These are phyloP conservation scores for Pestalotiopsis sp. DNA, from an alignment of 2,329 filamentous ascomycete species.

Conservation along the genomic window DNA sequence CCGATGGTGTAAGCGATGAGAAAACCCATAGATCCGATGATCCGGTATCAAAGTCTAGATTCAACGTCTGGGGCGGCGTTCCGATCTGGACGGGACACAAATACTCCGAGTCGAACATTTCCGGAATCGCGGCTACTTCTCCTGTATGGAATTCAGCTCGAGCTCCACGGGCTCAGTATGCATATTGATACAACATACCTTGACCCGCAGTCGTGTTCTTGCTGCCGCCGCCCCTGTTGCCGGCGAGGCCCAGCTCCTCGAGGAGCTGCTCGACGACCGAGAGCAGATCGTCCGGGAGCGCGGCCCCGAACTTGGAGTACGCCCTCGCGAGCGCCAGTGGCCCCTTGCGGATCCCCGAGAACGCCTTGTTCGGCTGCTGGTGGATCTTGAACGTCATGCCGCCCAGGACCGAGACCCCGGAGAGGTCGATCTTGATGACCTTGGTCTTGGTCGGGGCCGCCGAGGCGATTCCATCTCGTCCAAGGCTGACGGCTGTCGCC, in stretches of 20 bases:
- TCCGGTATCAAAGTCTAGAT: slow-evolving; percentile 49
- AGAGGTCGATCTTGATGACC: slow-evolving; percentile 7
- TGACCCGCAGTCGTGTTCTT: background rate
- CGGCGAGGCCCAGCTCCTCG: slow-evolving; percentile 8
- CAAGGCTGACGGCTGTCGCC: slow-evolving; percentile 4
- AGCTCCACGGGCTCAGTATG: background rate
- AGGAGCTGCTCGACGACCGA: slow-evolving; percentile 9
- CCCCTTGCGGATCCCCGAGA: slow-evolving; percentile 10
- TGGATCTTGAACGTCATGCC: slow-evolving; percentile 17
- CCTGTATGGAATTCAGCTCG: slow-evolving; percentile 18
- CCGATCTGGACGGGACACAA: slow-evolving; percentile 36
- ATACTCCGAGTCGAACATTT: slow-evolving; percentile 35
- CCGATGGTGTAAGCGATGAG: slow-evolving; percentile 35
- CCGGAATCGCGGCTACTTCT: slow-evolving; percentile 30
- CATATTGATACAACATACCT: background rate
- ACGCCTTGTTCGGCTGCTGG: slow-evolving; percentile 12
- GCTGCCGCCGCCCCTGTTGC: background rate
- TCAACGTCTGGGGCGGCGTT: slow-evolving; percentile 43
- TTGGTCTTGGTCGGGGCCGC: background rate
- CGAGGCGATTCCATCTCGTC: background rate
- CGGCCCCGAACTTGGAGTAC: slow-evolving; percentile 13
- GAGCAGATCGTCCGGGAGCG: slow-evolving; percentile 12
- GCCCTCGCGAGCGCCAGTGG: slow-evolving; percentile 12
- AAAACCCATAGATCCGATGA: slow-evolving; percentile 53
- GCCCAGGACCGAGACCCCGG: slow-evolving; percentile 11